A percentile compares a stretch with the other conserved stretches of the same genome.
Conservation (phyloP, 1,284 basidiomycete species). For the Gomphus sp. region DNA sequence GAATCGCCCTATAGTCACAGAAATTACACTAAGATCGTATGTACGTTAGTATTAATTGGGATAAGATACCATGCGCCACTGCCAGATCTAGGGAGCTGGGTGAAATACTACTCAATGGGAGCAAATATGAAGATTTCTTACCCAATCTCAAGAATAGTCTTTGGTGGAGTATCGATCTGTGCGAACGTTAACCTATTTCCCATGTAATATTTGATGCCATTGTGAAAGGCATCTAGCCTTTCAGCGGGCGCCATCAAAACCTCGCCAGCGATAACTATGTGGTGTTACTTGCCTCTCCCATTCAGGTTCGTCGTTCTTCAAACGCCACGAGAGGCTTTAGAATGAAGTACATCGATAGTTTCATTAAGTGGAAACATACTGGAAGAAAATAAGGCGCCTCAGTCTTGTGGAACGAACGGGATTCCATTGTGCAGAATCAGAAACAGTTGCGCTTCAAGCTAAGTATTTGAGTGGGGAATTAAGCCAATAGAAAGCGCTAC, state of each 20-base stretch:
- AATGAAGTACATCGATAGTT: background rate
- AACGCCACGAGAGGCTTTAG: background rate
- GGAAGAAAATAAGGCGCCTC: background rate
- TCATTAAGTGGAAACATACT: background rate
- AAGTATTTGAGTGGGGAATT: too few species aligned
- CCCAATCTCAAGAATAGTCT: slow-evolving; percentile 5
- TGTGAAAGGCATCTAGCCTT: slow-evolving; percentile 1
- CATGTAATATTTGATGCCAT: too few species aligned
- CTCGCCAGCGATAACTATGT: too few species aligned
- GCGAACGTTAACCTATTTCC: too few species aligned
- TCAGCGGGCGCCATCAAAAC: slow-evolving; percentile 14
- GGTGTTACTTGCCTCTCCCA: background rate
- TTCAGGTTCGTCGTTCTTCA: too few species aligned
- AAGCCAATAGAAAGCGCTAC: too few species aligned
- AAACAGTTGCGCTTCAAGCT: too few species aligned
- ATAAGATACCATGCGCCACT: slow-evolving; percentile 8
- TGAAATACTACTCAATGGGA: too few species aligned
- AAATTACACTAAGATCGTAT: background rate
- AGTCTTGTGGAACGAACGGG: background rate
- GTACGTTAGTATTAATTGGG: background rate
- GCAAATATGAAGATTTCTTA: background rate
- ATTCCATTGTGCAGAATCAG: too few species aligned
- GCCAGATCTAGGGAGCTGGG: background rate
- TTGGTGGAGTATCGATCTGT: too few species aligned
- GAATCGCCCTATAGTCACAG: too few species aligned